Evolutionary conservation across 1,284 basidiomycete species (phyloP).

Genomic region (Trametes pubescens): DNA sequence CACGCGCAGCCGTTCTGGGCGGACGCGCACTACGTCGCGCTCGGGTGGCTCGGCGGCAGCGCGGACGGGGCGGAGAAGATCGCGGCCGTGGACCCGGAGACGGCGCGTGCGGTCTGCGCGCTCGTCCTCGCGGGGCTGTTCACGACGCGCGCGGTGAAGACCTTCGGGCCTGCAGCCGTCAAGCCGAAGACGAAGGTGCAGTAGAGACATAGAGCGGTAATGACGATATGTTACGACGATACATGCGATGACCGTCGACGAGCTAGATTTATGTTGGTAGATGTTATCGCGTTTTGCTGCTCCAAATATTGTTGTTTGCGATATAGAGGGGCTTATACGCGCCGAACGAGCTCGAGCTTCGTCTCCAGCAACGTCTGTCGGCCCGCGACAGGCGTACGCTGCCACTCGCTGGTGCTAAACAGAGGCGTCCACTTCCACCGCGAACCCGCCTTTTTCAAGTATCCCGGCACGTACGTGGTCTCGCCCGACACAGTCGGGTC

Average conservation of each 20-base stretch:
- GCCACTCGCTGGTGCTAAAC: background rate
- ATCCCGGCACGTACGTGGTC: background rate
- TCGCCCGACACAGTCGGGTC: background rate
- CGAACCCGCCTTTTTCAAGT: background rate
- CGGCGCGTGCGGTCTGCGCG: conserved; percentile 73
- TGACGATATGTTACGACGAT: background rate
- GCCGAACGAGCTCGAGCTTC: background rate
- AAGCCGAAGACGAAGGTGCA: conserved; percentile 37
- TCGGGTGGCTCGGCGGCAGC: conserved; percentile 47
- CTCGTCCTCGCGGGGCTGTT: conserved; percentile 66
- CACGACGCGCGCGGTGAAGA: conserved; percentile 61
- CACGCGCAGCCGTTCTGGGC: conserved; percentile 83
- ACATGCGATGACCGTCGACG: background rate
- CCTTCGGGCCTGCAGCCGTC: conserved; percentile 49
- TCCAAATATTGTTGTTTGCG: background rate
- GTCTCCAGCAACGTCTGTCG: background rate
- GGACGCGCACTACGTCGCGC: conserved; percentile 58
- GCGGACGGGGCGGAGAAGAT: conserved; percentile 41
- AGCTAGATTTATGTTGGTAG: background rate
- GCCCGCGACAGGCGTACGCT: background rate
- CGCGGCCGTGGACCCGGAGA: conserved; percentile 62
- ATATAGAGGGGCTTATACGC: no score
- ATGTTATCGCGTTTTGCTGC: background rate
- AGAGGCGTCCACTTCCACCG: background rate
- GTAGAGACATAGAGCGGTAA: conserved; percentile 14